Base-by-base conservation (phyloP, 1,284 basidiomycete genomes). In the Cutaneotrichosporon sp. region DNA sequence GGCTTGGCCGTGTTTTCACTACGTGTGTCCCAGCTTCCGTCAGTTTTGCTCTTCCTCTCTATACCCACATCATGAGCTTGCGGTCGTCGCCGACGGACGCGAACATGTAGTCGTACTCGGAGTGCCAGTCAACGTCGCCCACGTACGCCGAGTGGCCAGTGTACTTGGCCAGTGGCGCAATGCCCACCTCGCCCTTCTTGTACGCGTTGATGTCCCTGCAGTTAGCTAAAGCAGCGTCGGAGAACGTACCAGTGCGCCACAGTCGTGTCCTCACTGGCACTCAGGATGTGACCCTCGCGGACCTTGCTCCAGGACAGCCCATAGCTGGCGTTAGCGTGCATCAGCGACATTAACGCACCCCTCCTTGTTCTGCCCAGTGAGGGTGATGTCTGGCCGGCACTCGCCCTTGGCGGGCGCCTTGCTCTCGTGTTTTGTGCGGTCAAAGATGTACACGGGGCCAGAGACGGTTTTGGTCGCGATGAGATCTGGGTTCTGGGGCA, bases 61-160 rank as follows among this genome's bases (percentile, higher is more conserved):
- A 62, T 67, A 67, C 83, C 62, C 67, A 96, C 90, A 97, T 80
- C 78, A 97, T 84, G 59, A 99, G 80, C 80, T 88, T 84, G 67
- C 87, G 88, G 73, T 99, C 94, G 65, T 99, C 94, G 30, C 93
- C 91, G n/a, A 97, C 94, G 60, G 91, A 96, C 3, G 87, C 93
- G 66, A 98, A 93, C 44, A 93, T 78, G 62, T 86, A 84, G 54
- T 92, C 90, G 69, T 88, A 80, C 18, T 82, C 83, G 12, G 85
- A 78, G 76, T 96, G 88, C 94, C 94, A 98, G 61, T 96, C 92
- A 2, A 98, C 93, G 69, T 98, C 96, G 35, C 90, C 92, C 50
- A 96, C 92, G 40, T 91, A 84, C 21, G 88, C 86, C 0, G 84
- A 84, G 70, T 97, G 92, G 0, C 93, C 94, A 56, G 82, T 83